These are phyloP conservation scores for Claviceps sp. DNA, from an alignment of 2,329 filamentous ascomycete species.

Conservation along the genomic window DNA sequence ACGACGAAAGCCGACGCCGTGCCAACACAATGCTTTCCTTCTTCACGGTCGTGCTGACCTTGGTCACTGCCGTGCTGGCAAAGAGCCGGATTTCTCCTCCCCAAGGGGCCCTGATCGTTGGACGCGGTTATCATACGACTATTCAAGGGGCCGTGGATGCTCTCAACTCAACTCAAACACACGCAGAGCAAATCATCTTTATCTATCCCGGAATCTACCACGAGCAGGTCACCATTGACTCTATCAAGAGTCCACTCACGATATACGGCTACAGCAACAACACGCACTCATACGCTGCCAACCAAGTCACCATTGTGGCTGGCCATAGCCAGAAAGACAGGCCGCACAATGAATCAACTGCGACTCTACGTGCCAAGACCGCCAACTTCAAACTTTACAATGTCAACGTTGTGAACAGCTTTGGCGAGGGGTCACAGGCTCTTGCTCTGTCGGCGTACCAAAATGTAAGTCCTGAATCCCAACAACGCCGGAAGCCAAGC, in stretches of 20 bases:
- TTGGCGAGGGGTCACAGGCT: conserved; percentile 31
- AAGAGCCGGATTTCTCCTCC: background rate
- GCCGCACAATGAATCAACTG: conserved; percentile 38
- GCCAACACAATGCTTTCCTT: background rate
- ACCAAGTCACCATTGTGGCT: conserved; percentile 38
- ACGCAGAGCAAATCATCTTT: background rate
- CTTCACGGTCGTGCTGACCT: background rate
- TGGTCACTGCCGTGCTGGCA: background rate
- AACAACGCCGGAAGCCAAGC: background rate
- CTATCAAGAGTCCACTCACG: conserved; percentile 24
- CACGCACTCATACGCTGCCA: conserved; percentile 36
- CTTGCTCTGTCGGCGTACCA: conserved; percentile 27
- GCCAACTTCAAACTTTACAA: conserved; percentile 47
- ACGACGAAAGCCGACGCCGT: background rate
- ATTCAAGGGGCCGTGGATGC: background rate
- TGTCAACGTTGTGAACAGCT: conserved; percentile 35
- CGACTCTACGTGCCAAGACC: conserved; percentile 29
- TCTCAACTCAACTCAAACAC: background rate
- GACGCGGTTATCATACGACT: background rate
- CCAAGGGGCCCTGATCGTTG: background rate
- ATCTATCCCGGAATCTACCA: background rate
- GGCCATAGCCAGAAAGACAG: conserved; percentile 22
- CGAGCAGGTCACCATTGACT: background rate
- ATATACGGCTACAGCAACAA: conserved; percentile 46
- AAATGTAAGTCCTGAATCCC: background rate